Percentiles rank a stretch among this genome's conserved stretches.
Evolutionary conservation across 2,329 filamentous ascomycete species (phyloP).

Genomic region (Talaromyces pinophilus): DNA sequence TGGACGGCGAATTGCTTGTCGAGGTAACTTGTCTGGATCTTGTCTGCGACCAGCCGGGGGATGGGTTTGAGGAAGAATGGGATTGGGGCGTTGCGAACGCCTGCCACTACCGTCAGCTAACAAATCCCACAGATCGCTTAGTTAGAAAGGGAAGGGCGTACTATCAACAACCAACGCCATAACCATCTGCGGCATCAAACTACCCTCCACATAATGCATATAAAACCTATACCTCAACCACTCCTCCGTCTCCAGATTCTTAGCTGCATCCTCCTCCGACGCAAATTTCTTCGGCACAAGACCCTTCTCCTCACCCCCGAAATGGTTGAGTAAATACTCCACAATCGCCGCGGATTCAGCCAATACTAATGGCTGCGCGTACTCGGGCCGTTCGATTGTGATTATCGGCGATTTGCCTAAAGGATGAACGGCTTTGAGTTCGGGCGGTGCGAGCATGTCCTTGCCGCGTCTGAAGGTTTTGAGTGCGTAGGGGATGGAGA

Average conservation of each 20-base stretch:
- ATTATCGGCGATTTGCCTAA: slow-evolving; percentile 86
- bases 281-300: slow-evolving; percentile 56
- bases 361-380: slow-evolving; percentile 60
- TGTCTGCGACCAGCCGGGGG: slow-evolving; percentile 55
- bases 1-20: slow-evolving; percentile 44
- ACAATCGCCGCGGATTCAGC: slow-evolving; percentile 80
- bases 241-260: slow-evolving; percentile 60
- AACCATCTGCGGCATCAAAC: slow-evolving; percentile 71
- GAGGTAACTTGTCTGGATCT: slow-evolving; percentile 45
- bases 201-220: slow-evolving; percentile 85
- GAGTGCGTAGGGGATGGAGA: slow-evolving; percentile 75
- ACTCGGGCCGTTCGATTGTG: slow-evolving; percentile 57
- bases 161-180: slow-evolving; percentile 63
- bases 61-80: slow-evolving; percentile 66
- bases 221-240: slow-evolving; percentile 66
- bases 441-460: slow-evolving; percentile 70
- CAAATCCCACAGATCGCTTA: background rate
- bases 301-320: slow-evolving; percentile 47
- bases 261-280: slow-evolving; percentile 47
- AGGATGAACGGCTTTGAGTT: slow-evolving; percentile 76
- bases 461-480: slow-evolving; percentile 71
- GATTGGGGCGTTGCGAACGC: slow-evolving; percentile 55
- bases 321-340: slow-evolving; percentile 77
- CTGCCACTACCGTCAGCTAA: slow-evolving; percentile 27
- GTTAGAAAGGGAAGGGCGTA: slow-evolving; percentile 36